Conservation (phyloP, 2,329 filamentous ascomycete genomes). For the Phialophora chinensis region DNA sequence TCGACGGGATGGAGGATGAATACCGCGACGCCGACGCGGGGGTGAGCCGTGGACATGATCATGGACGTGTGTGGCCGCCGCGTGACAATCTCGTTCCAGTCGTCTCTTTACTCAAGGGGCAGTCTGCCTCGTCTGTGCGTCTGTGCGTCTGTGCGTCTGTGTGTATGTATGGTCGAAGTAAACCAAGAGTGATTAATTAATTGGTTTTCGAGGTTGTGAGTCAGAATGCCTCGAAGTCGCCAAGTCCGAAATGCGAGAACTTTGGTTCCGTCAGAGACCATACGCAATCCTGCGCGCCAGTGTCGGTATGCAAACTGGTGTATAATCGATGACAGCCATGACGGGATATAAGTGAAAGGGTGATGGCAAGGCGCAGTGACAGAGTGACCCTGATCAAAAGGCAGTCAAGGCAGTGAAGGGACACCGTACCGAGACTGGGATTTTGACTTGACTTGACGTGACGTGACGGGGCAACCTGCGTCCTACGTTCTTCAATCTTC, state of each 20-base stretch:
- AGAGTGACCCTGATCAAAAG: background rate
- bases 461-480: background rate
- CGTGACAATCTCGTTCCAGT: background rate
- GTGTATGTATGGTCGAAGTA: background rate
- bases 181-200: too few species aligned
- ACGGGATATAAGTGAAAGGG: background rate
- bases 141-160: background rate
- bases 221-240: background rate
- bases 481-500: background rate
- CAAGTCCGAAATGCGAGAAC: background rate
- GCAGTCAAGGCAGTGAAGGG: background rate
- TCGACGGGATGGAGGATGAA: slow-evolving; percentile 49
- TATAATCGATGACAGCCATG: background rate
- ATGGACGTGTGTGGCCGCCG: background rate
- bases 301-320: background rate
- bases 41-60: slow-evolving; percentile 12
- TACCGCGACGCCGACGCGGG: slow-evolving; percentile 56
- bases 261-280: too few species aligned
- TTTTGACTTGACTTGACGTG: background rate
- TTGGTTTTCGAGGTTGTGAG: too few species aligned
- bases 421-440: background rate
- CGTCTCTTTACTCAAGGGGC: background rate
- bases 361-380: background rate
- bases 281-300: background rate
- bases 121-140: background rate